Evolutionary conservation across 2,329 filamentous ascomycete genomes (phyloP).

Genomic region (Parascedosporium putredinis): DNA sequence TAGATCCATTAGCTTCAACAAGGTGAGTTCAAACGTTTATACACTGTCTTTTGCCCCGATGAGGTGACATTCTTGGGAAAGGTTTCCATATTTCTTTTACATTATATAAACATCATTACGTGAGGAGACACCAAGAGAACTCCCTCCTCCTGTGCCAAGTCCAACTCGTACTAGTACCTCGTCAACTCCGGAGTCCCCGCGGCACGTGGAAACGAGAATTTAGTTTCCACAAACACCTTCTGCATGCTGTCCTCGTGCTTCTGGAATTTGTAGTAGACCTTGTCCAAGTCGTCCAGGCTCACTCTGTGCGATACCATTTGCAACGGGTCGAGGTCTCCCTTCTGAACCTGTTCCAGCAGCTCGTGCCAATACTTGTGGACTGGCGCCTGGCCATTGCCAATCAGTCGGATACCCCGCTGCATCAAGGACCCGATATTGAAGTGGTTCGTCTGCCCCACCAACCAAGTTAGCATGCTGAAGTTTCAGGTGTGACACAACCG

Average conservation of each 20-base stretch:
- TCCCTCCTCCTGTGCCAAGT: no score
- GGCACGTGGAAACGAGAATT: constrained; percentile 39
- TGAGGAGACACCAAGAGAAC: no score
- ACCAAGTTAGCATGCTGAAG: no score
- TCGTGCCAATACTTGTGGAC: constrained; percentile 79
- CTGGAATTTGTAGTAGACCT: constrained; percentile 55
- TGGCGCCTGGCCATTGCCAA: constrained; percentile 55
- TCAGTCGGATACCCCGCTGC: constrained; percentile 76
- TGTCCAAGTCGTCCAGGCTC: constrained; percentile 60
- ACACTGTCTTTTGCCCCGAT: no score
- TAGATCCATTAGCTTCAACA: no score
- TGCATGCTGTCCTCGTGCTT: constrained; percentile 60
- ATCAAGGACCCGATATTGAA: constrained; percentile 78
- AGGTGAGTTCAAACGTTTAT: no score
- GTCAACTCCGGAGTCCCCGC: constrained; percentile 33
- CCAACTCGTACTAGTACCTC: constrained; percentile 19
- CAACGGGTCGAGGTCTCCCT: constrained; percentile 59
- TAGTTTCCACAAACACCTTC: constrained; percentile 62
- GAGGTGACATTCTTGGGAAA: no score
- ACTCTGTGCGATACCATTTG: constrained; percentile 77
- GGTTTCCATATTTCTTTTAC: no score
- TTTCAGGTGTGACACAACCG: no score
- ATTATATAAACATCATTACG: no score
- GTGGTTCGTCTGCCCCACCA: constrained; percentile 69
- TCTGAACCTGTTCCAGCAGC: constrained; percentile 57